Conservation (phyloP, 129 eudicot genomes). For the Rutidosis leptorrhynchoides region DNA sequence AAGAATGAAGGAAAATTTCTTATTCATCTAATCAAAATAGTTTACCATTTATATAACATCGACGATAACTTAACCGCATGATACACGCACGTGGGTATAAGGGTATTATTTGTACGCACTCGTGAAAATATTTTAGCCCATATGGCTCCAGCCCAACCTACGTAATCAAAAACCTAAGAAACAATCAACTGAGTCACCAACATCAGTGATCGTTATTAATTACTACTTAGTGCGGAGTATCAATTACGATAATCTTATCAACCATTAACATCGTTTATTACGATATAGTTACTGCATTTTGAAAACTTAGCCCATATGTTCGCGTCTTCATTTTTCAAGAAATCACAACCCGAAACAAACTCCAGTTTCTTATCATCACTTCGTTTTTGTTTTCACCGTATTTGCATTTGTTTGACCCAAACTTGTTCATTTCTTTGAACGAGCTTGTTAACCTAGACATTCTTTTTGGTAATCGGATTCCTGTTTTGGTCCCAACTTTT, state of each 20-base stretch:
- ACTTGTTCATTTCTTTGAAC: constrained; percentile 4
- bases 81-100: too few relatives aligned
- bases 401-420: constrained; percentile 51
- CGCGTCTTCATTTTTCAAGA: constrained; percentile 26
- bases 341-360: constrained; percentile 53
- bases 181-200: neutral
- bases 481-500: constrained; percentile 31
- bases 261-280: constrained; percentile 2
- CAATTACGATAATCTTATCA: neutral
- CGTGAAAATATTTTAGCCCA: constrained; percentile 19
- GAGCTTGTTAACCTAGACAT: neutral
- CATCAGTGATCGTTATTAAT: neutral
- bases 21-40: constrained; percentile 30
- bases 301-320: neutral
- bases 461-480: constrained; percentile 10
- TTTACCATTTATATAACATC: neutral
- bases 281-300: neutral
- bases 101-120: constrained; percentile 19
- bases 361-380: constrained; percentile 47
- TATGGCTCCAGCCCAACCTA: neutral
- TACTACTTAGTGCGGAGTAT: neutral
- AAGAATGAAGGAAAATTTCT: neutral
- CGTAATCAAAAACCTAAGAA: neutral
- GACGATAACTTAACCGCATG: constrained; percentile 7
- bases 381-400: constrained; percentile 42